These are phyloP conservation scores for Pleodorina starrii DNA, from an alignment of 139 green algal genomes.

Conservation along the genomic window DNA sequence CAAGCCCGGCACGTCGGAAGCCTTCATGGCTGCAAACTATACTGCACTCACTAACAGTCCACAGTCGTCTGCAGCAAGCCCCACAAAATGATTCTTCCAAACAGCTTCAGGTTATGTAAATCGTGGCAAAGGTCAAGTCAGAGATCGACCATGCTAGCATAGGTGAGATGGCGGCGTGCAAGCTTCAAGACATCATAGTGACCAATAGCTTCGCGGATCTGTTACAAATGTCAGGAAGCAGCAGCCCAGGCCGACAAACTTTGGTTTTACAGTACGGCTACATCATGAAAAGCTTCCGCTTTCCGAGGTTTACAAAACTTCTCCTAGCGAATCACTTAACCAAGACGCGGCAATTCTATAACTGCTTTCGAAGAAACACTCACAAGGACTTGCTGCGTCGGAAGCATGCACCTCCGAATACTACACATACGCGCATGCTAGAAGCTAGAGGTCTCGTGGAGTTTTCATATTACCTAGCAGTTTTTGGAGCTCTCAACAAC, in stretches of 20 bases:
- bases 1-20: slow-evolving; percentile 6
- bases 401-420: not conserved
- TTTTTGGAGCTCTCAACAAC: not conserved
- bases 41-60: not conserved
- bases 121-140: not conserved
- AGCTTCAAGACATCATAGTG: not conserved
- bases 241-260: no score
- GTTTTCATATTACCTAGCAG: not conserved
- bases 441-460: not conserved
- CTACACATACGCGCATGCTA: not conserved
- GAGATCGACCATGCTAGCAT: not conserved
- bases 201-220: not conserved
- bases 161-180: not conserved
- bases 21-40: slow-evolving; percentile 6
- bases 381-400: slow-evolving; percentile 18
- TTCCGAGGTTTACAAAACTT: no score
- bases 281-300: no score
- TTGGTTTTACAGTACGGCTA: no score
- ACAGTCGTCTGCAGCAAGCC: not conserved
- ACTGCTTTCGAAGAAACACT: not conserved
- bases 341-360: no score
- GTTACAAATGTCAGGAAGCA: not conserved
- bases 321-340: no score
- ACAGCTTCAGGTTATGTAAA: no score
- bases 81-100: no score